A percentile compares a stretch with the other conserved stretches of the same genome.
Evolutionary conservation across 345 rosid genomes (phyloP).

Genomic region (Acer saccharum): DNA sequence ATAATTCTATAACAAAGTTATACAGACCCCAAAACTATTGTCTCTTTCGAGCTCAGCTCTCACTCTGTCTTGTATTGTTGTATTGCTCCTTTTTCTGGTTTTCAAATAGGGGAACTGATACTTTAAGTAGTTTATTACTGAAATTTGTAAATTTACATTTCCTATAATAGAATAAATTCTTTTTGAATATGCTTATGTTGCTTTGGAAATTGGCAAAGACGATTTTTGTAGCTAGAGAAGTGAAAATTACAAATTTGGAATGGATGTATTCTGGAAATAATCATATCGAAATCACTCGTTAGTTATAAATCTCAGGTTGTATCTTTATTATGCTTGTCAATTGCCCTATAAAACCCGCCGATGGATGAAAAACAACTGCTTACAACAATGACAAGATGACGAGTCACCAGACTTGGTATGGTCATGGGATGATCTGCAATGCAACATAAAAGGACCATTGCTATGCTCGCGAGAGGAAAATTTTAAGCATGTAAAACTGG

Average conservation of each 20-base stretch:
- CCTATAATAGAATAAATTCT: not conserved
- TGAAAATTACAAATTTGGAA: too few species aligned
- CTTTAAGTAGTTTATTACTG: not conserved
- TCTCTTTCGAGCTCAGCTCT: not conserved
- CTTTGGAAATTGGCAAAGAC: not conserved
- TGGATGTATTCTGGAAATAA: too few species aligned
- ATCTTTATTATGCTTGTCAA: too few species aligned
- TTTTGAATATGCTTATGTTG: not conserved
- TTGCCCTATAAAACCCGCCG: too few species aligned
- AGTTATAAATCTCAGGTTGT: too few species aligned
- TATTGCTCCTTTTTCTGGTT: not conserved
- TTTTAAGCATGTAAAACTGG: not conserved
- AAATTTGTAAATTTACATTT: slow-evolving; percentile 20
- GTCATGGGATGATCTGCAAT: too few species aligned
- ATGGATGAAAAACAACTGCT: too few species aligned
- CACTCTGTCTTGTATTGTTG: not conserved
- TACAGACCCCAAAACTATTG: not conserved
- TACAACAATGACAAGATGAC: too few species aligned
- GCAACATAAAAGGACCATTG: too few species aligned
- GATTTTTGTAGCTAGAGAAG: not conserved
- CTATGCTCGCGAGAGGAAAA: too few species aligned
- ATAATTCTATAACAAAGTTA: slow-evolving; percentile 54
- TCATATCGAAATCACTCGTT: too few species aligned
- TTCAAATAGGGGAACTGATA: not conserved
- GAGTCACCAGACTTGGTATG: too few species aligned